phyloP scores from a whole-genome alignment of 169 alveolate genomes.

The Cyclospora cayetanensis region DNA sequence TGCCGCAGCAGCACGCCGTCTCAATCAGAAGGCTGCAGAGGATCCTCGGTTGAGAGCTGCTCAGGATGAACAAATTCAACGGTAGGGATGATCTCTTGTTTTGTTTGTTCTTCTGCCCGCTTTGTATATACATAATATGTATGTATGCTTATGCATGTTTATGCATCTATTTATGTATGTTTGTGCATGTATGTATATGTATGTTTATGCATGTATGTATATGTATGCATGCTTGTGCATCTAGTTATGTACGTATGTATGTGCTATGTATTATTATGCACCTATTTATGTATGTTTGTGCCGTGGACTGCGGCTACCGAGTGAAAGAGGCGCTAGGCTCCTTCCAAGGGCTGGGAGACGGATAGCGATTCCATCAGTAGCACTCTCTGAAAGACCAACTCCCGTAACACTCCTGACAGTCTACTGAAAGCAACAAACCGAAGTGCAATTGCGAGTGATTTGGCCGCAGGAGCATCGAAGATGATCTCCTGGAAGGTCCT shows the following conservation, averaged over 20 bases:
- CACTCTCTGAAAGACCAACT: neutral
- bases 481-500: conserved; percentile 1
- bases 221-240: neutral
- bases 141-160: neutral
- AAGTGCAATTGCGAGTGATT: neutral
- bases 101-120: neutral
- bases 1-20: conserved; percentile 39
- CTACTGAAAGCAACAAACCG: neutral
- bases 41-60: neutral
- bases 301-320: neutral
- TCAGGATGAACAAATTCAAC: neutral
- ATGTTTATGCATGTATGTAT: neutral
- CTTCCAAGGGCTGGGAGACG: neutral
- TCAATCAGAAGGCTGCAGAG: conserved; percentile 34
- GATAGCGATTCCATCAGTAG: neutral
- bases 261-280: neutral
- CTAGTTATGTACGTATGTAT: neutral
- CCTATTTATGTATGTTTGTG: neutral
- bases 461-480: neutral
- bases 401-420: neutral
- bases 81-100: neutral
- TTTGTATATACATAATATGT: neutral
- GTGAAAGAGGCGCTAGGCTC: neutral
- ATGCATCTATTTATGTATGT: neutral
- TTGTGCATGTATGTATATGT: neutral